Conservation (phyloP, 108 stramenopile species). For the Craspedostauros australis region DNA sequence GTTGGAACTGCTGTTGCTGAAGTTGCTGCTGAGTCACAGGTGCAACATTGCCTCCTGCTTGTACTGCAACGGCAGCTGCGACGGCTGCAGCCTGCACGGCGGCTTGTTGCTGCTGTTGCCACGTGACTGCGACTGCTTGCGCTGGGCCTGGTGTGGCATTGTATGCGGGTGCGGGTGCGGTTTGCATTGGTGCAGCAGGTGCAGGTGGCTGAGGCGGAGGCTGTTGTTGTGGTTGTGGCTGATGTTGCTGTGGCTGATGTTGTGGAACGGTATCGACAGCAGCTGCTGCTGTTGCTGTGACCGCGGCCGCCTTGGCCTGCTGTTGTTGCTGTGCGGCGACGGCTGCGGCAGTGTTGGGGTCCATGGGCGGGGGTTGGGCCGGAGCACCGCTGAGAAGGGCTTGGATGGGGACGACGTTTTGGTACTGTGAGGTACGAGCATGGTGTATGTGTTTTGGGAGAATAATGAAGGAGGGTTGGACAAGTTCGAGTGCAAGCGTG, state of each 20-base stretch:
- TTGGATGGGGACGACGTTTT: slow-evolving; percentile 63
- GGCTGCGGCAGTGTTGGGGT: too few relatives aligned
- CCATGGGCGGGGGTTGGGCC: slow-evolving; percentile 14
- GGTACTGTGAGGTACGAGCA: slow-evolving; percentile 37
- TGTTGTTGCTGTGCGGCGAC: slow-evolving; percentile 1
- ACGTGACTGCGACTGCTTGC: slow-evolving; percentile 1
- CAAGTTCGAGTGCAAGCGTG: not conserved
- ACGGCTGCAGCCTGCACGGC: slow-evolving; percentile 2
- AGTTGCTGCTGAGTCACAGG: slow-evolving; percentile 2
- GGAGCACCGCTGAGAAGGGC: slow-evolving; percentile 39
- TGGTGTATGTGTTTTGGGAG: not conserved
- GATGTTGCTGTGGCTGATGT: not conserved
- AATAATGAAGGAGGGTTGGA: slow-evolving; percentile 1
- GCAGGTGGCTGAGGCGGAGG: not conserved
- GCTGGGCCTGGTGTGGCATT: not conserved
- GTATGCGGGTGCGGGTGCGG: not conserved
- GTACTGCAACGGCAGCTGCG: slow-evolving; percentile 15
- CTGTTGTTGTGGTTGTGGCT: not conserved
- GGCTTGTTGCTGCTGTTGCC: not conserved
- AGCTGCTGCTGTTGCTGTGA: not conserved
- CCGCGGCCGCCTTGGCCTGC: not conserved
- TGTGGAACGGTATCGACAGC: not conserved
- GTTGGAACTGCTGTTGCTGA: slow-evolving; percentile 7
- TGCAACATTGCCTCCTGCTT: too few relatives aligned
- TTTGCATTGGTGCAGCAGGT: slow-evolving; percentile 1